These are phyloP conservation scores for Prunus mongolica DNA, from an alignment of 306 rosid genomes.

Conservation along the genomic window DNA sequence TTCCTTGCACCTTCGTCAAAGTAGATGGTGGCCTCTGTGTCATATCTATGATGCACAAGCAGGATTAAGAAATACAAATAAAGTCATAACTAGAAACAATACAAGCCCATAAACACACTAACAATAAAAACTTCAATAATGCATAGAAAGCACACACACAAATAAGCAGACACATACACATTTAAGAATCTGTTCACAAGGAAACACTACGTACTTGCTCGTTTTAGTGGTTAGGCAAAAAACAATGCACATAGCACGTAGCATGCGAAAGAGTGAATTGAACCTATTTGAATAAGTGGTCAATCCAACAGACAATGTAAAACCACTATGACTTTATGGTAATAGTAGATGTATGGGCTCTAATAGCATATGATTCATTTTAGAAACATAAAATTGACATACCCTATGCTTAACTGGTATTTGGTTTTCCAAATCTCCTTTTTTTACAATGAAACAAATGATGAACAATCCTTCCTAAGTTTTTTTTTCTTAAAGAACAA, in stretches of 20 bases:
- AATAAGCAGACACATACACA: not conserved
- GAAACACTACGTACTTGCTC: not conserved
- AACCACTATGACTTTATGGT: too few relatives aligned
- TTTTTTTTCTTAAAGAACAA: too few relatives aligned
- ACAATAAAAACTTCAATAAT: not conserved
- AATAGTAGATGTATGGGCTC: too few relatives aligned
- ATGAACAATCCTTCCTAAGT: too few relatives aligned
- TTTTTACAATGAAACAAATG: too few relatives aligned
- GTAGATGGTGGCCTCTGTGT: constrained; percentile 50
- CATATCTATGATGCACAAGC: constrained; percentile 50
- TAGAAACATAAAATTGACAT: too few relatives aligned
- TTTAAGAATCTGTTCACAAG: too few relatives aligned
- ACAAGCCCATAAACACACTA: not conserved
- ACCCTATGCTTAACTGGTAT: too few relatives aligned
- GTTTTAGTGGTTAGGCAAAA: not conserved
- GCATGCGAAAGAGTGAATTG: not conserved
- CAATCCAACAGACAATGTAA: too few relatives aligned
- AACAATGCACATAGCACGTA: not conserved
- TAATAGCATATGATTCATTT: too few relatives aligned
- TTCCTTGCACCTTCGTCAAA: constrained; percentile 73
- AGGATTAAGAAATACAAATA: not conserved
- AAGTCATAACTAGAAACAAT: constrained; percentile 1
- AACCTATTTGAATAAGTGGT: not conserved
- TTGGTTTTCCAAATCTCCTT: too few relatives aligned
- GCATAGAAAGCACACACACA: not conserved